Evolutionary conservation across 768 basidiomycete genomes (phyloP).

Genomic region (Lactifluus pinguis): DNA sequence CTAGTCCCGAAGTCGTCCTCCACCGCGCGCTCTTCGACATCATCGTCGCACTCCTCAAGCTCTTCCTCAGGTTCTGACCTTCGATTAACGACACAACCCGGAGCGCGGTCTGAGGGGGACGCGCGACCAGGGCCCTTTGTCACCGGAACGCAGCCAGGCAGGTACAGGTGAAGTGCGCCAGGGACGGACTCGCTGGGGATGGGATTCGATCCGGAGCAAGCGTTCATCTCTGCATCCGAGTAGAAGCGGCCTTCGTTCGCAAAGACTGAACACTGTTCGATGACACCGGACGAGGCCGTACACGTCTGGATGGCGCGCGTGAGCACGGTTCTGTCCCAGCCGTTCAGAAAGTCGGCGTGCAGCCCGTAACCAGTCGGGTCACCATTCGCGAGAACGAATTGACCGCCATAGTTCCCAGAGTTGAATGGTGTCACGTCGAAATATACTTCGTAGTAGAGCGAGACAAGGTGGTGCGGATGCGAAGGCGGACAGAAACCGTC

Average conservation of each 20-base stretch:
- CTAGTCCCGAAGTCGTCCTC: background rate
- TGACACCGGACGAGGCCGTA: conserved; percentile 8
- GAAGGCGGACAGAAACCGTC: conserved; percentile 1
- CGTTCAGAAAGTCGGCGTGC: conserved; percentile 32
- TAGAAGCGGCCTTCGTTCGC: background rate
- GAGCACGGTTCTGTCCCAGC: conserved; percentile 36
- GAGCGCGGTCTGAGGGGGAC: background rate
- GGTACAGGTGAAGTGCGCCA: background rate
- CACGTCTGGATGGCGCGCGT: conserved; percentile 29
- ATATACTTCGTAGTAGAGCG: conserved; percentile 34
- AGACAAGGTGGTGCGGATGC: conserved; percentile 31
- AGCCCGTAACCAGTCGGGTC: conserved; percentile 37
- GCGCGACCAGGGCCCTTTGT: conserved; percentile 4
- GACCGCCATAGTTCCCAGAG: conserved; percentile 24
- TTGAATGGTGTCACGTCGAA: conserved; percentile 25
- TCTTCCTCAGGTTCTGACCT: background rate
- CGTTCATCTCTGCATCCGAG: background rate
- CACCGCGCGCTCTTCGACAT: background rate
- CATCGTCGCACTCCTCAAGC: background rate
- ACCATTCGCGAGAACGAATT: conserved; percentile 33
- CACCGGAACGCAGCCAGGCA: conserved; percentile 11
- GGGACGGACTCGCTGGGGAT: background rate
- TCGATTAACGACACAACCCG: background rate
- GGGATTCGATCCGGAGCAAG: conserved; percentile 2
- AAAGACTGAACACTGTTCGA: conserved; percentile 11